Percentiles rank a stretch among this genome's conserved stretches.
phyloP scores from a whole-genome alignment of 768 basidiomycete species.

The Russula brevipes region DNA sequence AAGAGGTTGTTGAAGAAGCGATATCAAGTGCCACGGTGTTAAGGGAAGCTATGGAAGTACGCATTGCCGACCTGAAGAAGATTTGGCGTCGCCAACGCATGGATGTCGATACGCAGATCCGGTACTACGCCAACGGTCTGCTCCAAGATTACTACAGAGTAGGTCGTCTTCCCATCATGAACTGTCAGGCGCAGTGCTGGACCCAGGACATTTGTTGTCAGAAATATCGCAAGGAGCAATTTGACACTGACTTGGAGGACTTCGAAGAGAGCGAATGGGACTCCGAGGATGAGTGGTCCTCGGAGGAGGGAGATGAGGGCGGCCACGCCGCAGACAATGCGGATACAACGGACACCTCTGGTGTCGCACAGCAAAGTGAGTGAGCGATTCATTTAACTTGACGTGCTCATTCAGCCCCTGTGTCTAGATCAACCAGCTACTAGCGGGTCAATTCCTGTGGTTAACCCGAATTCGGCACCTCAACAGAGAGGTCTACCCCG shows the following conservation, averaged over 20 bases:
- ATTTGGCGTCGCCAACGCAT: conserved; percentile 23
- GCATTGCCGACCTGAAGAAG: conserved; percentile 11
- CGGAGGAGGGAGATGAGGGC: conserved; percentile 3
- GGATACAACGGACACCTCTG: not conserved
- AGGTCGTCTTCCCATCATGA: not conserved
- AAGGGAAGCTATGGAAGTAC: not conserved
- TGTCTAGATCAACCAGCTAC: not conserved
- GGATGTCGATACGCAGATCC: conserved; percentile 16
- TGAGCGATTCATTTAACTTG: no score
- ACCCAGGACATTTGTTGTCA: not conserved
- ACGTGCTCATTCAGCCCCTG: not conserved
- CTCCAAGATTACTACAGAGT: conserved; percentile 21
- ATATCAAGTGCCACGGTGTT: not conserved
- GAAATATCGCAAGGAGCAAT: conserved; percentile 16
- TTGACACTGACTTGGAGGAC: conserved; percentile 10
- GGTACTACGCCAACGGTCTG: conserved; percentile 21
- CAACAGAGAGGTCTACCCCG: not conserved
- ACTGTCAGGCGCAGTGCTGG: not conserved
- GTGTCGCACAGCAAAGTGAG: not conserved
- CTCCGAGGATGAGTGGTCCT: conserved; percentile 20
- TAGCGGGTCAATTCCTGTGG: not conserved
- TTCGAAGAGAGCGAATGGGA: conserved; percentile 9
- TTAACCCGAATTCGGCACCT: not conserved
- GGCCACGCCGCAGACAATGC: not conserved
- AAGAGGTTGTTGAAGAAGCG: conserved; percentile 7